phyloP scores from a whole-genome alignment of 2,329 filamentous ascomycete genomes.

The Pseudocercospora eumusae region DNA sequence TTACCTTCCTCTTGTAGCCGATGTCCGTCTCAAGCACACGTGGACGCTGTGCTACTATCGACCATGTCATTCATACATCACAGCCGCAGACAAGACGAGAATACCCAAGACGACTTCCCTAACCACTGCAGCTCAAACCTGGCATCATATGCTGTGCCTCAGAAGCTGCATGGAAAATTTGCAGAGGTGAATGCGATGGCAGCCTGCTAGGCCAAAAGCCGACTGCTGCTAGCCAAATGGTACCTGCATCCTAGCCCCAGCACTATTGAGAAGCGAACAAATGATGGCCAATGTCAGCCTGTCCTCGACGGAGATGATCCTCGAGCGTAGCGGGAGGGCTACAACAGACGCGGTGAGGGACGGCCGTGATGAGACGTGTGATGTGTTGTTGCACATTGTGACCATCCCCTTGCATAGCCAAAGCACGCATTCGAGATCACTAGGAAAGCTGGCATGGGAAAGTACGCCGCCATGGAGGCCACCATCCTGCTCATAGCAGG shows the following conservation, averaged over 20 bases:
- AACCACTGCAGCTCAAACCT: neutral
- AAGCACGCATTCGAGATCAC: conserved; percentile 1
- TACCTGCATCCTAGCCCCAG: conserved; percentile 14
- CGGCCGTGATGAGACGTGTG: neutral
- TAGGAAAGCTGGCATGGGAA: neutral
- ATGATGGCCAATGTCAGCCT: conserved; percentile 13
- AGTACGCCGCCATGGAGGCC: neutral
- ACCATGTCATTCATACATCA: neutral
- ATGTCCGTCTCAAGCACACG: neutral
- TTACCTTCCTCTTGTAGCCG: neutral
- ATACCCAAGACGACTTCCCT: neutral
- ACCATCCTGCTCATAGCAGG: neutral
- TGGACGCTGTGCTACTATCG: neutral
- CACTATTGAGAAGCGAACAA: conserved; percentile 16
- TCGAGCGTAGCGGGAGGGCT: neutral
- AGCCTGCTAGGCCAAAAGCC: neutral
- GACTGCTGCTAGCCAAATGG: neutral
- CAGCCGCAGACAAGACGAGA: neutral
- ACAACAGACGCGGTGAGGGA: neutral
- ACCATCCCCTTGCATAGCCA: neutral
- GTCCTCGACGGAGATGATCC: conserved; percentile 18
- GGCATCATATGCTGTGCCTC: neutral
- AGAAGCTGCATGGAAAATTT: neutral
- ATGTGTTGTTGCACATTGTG: conserved; percentile 6
- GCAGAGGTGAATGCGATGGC: neutral